Base-by-base conservation (phyloP, 306 rosid genomes). In the Cyclanthera cordifolia region DNA sequence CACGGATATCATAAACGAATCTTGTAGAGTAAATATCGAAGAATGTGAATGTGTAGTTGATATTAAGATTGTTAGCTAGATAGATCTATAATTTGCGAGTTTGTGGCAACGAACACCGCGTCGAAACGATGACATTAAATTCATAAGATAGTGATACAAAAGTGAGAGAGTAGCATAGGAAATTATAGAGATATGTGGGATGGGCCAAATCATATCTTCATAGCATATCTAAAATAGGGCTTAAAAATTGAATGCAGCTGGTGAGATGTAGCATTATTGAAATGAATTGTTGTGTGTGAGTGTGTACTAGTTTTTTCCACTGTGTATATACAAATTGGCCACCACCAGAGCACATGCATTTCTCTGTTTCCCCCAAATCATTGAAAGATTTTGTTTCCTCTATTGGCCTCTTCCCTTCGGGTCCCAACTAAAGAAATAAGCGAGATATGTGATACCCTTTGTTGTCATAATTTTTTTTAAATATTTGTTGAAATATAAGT, bases 321-420 rank as follows among this genome's bases (percentile, higher is more conserved):
- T 15, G 21, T n/a, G n/a, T n/a, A n/a, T n/a, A n/a, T 55, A 25
- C 24, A 55, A 25, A 55, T 6, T 57, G 64, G 64, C 64, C 64
- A 56, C 64, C 64, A 57, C 64, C 28, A n/a, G 12, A 21, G 16
- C 67, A 59, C 67, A 59, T 59, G 67, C 67, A 59, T n/a, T 17
- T 59, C 67, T 59, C 67, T 59, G 23, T n/a, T 25, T 8, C 10
- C 47, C 47, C 67, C n/a, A 59, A 59, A 59, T 59, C 67, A 59
- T 59, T 59, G 24, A 59, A 32, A 59, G 67, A 59, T 59, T 59
- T 32, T 59, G 67, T 59, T 59, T 59, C 67, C 67, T 59, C 66
- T 59, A 24, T 30, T 59, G 66, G 46, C n/a, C 45, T 58, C 45
- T 30, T 58, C 65, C 65, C 14, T 58, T 8, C 2, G 32, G 24